phyloP scores from a whole-genome alignment of 768 basidiomycete genomes.

The Leccinum truebloodii region DNA sequence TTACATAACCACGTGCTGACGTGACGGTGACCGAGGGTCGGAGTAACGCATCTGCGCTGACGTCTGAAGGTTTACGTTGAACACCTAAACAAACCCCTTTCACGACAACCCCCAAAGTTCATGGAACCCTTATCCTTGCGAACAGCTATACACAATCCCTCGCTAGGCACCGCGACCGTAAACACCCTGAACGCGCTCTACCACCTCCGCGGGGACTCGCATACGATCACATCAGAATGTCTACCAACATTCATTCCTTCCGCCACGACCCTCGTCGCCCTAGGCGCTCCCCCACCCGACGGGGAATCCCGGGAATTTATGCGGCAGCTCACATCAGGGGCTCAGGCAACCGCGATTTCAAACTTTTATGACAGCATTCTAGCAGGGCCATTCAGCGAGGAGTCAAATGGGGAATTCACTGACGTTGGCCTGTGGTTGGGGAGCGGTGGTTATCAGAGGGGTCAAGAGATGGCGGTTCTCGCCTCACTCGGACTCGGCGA shows the following conservation, averaged over 20 bases:
- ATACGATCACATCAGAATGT: background rate
- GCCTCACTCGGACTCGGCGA: constrained; percentile 33
- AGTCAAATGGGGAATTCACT: constrained; percentile 49
- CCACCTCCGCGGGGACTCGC: background rate
- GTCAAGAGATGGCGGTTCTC: constrained; percentile 35
- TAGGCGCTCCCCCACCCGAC: constrained; percentile 7
- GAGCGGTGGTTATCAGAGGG: constrained; percentile 34
- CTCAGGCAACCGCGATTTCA: constrained; percentile 39
- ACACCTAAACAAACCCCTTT: background rate
- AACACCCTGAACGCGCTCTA: constrained; percentile 15
- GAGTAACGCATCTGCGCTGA: background rate
- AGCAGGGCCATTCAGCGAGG: constrained; percentile 52
- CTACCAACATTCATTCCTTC: constrained; percentile 19
- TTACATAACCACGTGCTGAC: constrained; percentile 1
- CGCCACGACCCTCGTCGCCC: constrained; percentile 13
- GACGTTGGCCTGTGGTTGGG: constrained; percentile 58
- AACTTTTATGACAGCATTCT: constrained; percentile 52
- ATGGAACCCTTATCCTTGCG: constrained; percentile 10
- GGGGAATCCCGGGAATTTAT: constrained; percentile 10
- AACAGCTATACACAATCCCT: constrained; percentile 1
- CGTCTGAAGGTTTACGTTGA: background rate
- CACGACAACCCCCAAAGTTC: background rate
- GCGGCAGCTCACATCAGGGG: constrained; percentile 37
- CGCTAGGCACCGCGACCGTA: constrained; percentile 3
- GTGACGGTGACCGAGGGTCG: constrained; percentile 14